Evolutionary conservation across 2,329 filamentous ascomycete species (phyloP).

Genomic region (Zymoseptoria tritici): DNA sequence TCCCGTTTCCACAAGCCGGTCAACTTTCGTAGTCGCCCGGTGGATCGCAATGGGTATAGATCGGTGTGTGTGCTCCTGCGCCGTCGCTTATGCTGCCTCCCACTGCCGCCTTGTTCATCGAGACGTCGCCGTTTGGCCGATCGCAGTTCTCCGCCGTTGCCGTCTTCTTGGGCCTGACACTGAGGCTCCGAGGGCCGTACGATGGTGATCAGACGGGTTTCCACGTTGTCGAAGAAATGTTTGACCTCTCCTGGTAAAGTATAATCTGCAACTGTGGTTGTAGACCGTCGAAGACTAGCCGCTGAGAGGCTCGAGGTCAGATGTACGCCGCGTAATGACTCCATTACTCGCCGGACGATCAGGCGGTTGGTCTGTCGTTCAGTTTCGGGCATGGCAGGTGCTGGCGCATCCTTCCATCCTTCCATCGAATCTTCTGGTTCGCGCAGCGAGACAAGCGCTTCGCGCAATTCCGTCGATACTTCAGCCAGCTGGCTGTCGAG

Average conservation of each 20-base stretch:
- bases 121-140: neutral
- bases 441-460: neutral
- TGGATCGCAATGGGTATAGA: neutral
- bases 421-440: neutral
- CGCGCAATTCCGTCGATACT: neutral
- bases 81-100: neutral
- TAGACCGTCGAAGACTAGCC: neutral
- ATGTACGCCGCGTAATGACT: neutral
- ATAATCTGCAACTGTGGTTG: neutral
- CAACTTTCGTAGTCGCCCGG: conserved; percentile 1
- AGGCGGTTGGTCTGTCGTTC: neutral
- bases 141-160: neutral
- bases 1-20: conserved; percentile 2
- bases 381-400: neutral
- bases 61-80: neutral
- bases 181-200: neutral
- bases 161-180: neutral
- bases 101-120: neutral
- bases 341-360: neutral
- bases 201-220: neutral
- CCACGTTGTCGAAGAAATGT: neutral
- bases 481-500: neutral
- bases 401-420: neutral
- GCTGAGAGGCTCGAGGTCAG: neutral
- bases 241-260: neutral